Conservation (phyloP, 345 rosid species). For the Zanthoxylum bungeanum region DNA sequence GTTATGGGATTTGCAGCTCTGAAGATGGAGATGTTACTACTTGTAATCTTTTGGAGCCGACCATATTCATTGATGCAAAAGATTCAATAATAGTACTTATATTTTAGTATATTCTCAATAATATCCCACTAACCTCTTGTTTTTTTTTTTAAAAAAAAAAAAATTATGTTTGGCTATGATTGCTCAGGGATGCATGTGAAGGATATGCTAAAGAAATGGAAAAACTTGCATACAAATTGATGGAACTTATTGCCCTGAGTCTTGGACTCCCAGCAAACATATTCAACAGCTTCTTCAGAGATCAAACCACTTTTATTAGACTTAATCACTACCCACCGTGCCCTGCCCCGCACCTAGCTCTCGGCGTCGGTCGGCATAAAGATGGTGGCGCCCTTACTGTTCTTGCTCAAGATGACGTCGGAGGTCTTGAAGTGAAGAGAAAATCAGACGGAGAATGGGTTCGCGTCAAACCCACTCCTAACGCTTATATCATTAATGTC, state of each 20-base stretch:
- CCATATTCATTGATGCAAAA: not conserved
- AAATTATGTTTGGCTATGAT: not conserved
- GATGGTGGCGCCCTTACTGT: constrained; percentile 28
- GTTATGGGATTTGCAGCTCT: not conserved
- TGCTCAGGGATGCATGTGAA: constrained; percentile 53
- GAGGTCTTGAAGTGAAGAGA: constrained; percentile 34
- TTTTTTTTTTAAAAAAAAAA: too few relatives aligned
- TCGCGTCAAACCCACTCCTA: constrained; percentile 19
- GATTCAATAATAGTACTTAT: too few relatives aligned
- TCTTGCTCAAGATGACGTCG: constrained; percentile 33
- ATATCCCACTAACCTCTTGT: too few relatives aligned
- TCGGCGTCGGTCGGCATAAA: constrained; percentile 36
- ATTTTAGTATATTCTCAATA: too few relatives aligned
- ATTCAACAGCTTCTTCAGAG: constrained; percentile 28
- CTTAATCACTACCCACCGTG: constrained; percentile 41
- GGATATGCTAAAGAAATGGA: constrained; percentile 41
- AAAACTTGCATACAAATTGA: constrained; percentile 44
- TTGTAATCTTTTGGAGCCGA: not conserved
- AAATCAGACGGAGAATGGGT: constrained; percentile 37
- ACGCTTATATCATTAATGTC: constrained; percentile 8
- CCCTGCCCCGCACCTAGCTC: constrained; percentile 31
- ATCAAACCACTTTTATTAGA: constrained; percentile 23
- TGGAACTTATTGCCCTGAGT: constrained; percentile 36
- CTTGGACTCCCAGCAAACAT: constrained; percentile 27
- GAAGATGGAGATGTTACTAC: too few relatives aligned